Evolutionary conservation across 495 filamentous ascomycete genomes (phyloP).

Genomic region (Penicillium angulare): DNA sequence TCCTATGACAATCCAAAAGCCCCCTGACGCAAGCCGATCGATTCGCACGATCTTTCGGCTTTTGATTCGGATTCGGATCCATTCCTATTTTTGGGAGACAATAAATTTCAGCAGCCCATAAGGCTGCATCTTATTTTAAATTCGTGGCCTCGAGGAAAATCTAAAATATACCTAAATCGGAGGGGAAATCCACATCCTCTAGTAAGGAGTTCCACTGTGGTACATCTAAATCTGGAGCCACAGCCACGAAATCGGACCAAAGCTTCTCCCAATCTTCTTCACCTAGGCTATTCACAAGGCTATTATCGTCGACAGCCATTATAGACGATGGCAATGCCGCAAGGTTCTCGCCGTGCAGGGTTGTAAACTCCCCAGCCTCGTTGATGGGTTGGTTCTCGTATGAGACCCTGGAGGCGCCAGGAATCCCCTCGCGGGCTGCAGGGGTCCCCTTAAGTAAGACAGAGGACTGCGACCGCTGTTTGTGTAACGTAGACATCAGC

Average conservation of each 20-base stretch:
- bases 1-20: too few species aligned
- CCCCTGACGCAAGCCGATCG: neutral
- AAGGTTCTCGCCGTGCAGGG: neutral
- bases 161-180: slow-evolving; percentile 9
- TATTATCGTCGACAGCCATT: neutral
- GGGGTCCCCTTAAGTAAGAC: neutral
- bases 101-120: neutral
- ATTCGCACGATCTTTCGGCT: neutral
- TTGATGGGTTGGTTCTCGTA: neutral
- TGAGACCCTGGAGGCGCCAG: neutral
- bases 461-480: slow-evolving; percentile 4
- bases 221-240: slow-evolving; percentile 23
- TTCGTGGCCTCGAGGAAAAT: neutral
- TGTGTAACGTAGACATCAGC: slow-evolving; percentile 23
- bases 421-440: neutral
- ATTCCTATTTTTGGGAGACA: neutral
- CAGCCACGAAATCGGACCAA: slow-evolving; percentile 25
- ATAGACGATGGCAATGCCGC: slow-evolving; percentile 2
- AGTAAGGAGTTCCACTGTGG: slow-evolving; percentile 28
- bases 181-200: slow-evolving; percentile 20
- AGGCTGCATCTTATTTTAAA: slow-evolving; percentile 1
- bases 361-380: neutral
- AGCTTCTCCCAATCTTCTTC: slow-evolving; percentile 24
- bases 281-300: slow-evolving; percentile 11
- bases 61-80: neutral